Conservation (phyloP, 2,329 filamentous ascomycete genomes). For the Alternaria triticimaculans region DNA sequence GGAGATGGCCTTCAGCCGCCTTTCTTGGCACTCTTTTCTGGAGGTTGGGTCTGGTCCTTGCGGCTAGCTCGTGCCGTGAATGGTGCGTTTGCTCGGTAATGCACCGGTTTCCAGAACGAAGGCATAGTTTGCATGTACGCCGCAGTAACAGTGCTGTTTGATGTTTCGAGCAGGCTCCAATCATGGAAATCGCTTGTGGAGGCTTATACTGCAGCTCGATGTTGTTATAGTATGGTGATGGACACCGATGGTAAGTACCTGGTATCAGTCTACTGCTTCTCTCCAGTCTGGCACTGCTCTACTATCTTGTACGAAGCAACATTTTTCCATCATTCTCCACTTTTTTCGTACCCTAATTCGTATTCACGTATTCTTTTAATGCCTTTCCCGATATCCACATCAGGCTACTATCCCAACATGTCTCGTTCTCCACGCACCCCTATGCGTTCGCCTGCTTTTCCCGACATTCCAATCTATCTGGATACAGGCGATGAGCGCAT, state of each 20-base stretch:
- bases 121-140: slow-evolving; percentile 30
- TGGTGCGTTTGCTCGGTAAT: slow-evolving; percentile 29
- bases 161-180: slow-evolving; percentile 29
- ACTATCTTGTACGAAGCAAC: neutral
- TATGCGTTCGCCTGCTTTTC: slow-evolving; percentile 27
- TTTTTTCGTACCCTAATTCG: slow-evolving; percentile 1
- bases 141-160: slow-evolving; percentile 30
- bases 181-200: slow-evolving; percentile 14
- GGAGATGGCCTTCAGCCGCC: slow-evolving; percentile 33
- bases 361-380: slow-evolving; percentile 15
- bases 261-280: slow-evolving; percentile 15
- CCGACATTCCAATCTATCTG: slow-evolving; percentile 35
- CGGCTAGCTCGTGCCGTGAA: slow-evolving; percentile 32
- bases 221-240: slow-evolving; percentile 23
- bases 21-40: slow-evolving; percentile 32
- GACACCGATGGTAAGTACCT: slow-evolving; percentile 15
- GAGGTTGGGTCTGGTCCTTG: slow-evolving; percentile 27
- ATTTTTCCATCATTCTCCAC: neutral
- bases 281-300: slow-evolving; percentile 8
- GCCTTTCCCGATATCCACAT: slow-evolving; percentile 23
- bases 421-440: slow-evolving; percentile 11
- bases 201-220: slow-evolving; percentile 19
- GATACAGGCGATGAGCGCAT: slow-evolving; percentile 24
- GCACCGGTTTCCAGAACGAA: slow-evolving; percentile 29
- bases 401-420: slow-evolving; percentile 6